A percentile compares a stretch with the other conserved stretches of the same genome.
These are phyloP conservation scores for Rhynchospora pubera DNA, from an alignment of 176 grass and related monocot genomes.

Conservation along the genomic window DNA sequence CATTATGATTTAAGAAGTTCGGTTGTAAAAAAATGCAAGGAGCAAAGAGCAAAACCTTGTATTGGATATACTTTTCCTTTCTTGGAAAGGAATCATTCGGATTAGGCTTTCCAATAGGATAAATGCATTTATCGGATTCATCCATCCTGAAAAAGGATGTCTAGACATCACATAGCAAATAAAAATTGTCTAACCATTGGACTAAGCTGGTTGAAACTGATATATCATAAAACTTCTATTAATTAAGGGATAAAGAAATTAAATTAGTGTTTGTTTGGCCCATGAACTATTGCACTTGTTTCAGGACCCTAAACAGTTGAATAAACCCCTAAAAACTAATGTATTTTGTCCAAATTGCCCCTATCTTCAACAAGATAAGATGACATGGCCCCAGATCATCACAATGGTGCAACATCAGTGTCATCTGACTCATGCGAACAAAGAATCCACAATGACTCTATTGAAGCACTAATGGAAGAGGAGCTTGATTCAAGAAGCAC, in stretches of 20 bases:
- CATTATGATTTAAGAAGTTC: background rate
- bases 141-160: slow-evolving; percentile 40
- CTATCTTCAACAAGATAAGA: background rate
- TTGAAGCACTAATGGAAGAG: background rate
- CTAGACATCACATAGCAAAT: background rate
- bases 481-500: background rate
- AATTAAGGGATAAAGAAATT: background rate
- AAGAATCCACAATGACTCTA: background rate
- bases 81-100: slow-evolving; percentile 67
- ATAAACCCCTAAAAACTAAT: background rate
- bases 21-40: background rate
- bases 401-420: background rate
- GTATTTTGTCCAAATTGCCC: background rate
- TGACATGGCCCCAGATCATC: background rate
- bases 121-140: slow-evolving; percentile 35
- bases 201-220: background rate
- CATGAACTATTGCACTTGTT: background rate
- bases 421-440: background rate
- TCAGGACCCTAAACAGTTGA: background rate
- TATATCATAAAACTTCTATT: background rate
- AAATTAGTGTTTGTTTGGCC: background rate
- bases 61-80: slow-evolving; percentile 97
- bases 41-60: slow-evolving; percentile 34
- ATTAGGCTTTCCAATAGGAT: slow-evolving; percentile 56
- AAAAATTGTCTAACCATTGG: background rate